Conservation (phyloP, 2,329 filamentous ascomycete genomes). For the Aureobasidium sp. region DNA sequence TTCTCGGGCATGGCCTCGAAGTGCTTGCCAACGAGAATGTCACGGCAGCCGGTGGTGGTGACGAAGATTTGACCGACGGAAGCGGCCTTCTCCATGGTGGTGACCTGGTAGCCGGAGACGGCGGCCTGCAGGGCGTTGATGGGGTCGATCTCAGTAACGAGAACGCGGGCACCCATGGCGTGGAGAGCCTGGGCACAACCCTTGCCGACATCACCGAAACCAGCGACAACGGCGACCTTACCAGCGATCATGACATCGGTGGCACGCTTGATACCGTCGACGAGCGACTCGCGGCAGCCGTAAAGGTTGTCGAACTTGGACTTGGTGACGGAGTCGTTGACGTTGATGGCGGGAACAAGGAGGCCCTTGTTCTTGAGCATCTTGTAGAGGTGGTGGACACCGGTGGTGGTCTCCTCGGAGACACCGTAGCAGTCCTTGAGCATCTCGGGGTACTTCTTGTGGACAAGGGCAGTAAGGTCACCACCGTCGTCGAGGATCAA, state of each 20-base stretch:
- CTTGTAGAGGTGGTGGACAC: slow-evolving; percentile 98
- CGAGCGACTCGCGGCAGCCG: slow-evolving; percentile 96
- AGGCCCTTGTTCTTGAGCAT: slow-evolving; percentile 78
- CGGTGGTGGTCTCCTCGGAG: slow-evolving; percentile 98
- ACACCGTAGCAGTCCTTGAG: slow-evolving; percentile 97
- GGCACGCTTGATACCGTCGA: slow-evolving; percentile 99
- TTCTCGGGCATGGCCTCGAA: slow-evolving; percentile 96
- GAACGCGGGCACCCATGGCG: slow-evolving; percentile 93
- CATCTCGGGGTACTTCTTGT: slow-evolving; percentile 97
- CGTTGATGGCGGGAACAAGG: slow-evolving; percentile 93
- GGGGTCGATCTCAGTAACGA: slow-evolving; percentile 95
- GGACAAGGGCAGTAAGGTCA: slow-evolving; percentile 91
- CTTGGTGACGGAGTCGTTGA: slow-evolving; percentile 99
- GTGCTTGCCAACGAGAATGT: slow-evolving; percentile 86
- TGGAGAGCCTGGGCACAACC: slow-evolving; percentile 92
- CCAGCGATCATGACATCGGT: slow-evolving; percentile 99
- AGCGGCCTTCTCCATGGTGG: slow-evolving; percentile 96
- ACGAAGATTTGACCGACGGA: slow-evolving; percentile 91
- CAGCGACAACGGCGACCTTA: slow-evolving; percentile 95
- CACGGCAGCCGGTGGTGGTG: slow-evolving; percentile 97
- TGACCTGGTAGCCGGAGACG: slow-evolving; percentile 94
- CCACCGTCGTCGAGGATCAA: slow-evolving; percentile 98
- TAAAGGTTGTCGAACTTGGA: slow-evolving; percentile 99
- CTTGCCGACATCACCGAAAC: slow-evolving; percentile 99
- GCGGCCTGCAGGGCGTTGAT: slow-evolving; percentile 99